These are phyloP conservation scores for Microsporum ferrugineum DNA, from an alignment of 2,329 filamentous ascomycete species.

Conservation along the genomic window DNA sequence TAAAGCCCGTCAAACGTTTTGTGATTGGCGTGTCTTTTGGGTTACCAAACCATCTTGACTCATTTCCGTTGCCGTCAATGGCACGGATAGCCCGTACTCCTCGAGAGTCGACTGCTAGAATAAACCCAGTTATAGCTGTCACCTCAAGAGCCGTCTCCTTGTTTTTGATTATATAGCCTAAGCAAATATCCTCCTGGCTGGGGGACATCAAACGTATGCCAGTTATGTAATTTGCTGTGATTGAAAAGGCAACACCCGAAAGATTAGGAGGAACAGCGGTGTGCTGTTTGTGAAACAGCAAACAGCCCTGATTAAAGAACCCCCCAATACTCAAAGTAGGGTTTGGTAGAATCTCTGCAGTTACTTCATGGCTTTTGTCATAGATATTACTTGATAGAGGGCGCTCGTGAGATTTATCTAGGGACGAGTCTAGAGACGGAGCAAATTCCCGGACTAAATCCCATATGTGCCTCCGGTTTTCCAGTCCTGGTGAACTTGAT, in stretches of 20 bases:
- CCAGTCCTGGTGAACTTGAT: background rate
- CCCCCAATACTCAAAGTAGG: background rate
- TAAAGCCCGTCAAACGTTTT: background rate
- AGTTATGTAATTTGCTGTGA: background rate
- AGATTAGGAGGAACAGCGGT: background rate
- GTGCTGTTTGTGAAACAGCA: background rate
- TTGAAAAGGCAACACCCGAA: background rate
- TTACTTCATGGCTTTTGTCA: background rate
- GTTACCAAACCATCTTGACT: background rate
- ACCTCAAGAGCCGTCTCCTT: background rate
- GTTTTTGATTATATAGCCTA: background rate
- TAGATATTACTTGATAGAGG: background rate
- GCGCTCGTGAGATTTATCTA: background rate
- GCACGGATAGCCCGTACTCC: background rate
- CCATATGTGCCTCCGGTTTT: conserved; percentile 2
- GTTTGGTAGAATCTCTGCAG: background rate
- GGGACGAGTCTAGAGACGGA: background rate
- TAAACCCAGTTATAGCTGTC: background rate
- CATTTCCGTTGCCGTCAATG: background rate
- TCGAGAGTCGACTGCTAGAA: background rate
- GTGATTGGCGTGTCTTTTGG: background rate
- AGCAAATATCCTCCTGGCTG: background rate
- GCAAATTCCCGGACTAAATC: background rate
- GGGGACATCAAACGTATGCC: background rate
- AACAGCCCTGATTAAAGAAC: background rate